Evolutionary conservation across 2,329 filamentous ascomycete species (phyloP).

Genomic region (Beauveria bassiana): DNA sequence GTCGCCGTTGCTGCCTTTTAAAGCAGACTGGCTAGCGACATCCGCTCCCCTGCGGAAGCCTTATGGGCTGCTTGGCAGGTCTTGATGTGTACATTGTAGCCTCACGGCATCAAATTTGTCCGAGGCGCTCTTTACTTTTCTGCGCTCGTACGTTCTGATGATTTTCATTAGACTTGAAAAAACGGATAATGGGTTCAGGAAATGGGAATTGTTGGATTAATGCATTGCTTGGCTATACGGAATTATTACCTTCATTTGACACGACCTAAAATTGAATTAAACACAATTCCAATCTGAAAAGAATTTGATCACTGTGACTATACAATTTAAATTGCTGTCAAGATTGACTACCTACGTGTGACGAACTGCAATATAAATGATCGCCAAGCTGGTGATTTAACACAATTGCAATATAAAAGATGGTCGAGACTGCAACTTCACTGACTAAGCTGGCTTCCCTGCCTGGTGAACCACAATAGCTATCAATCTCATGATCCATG

Average conservation of each 20-base stretch:
- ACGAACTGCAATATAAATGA: too few relatives aligned
- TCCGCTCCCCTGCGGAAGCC: not conserved
- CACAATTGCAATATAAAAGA: too few relatives aligned
- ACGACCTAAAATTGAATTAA: not conserved
- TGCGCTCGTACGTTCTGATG: not conserved
- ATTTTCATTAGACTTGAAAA: constrained; percentile 6
- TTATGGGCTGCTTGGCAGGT: not conserved
- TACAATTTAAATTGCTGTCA: too few relatives aligned
- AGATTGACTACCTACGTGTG: too few relatives aligned
- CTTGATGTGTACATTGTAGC: constrained; percentile 6
- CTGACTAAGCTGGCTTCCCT: too few relatives aligned
- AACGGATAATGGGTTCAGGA: not conserved
- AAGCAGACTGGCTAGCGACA: not conserved
- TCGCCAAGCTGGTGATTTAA: too few relatives aligned
- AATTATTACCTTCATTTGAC: constrained; percentile 12
- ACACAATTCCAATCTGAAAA: too few relatives aligned
- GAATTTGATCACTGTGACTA: too few relatives aligned
- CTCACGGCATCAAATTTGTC: not conserved
- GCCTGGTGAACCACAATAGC: too few relatives aligned
- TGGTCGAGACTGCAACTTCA: too few relatives aligned
- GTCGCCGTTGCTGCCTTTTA: constrained; percentile 25
- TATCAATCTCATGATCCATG: too few relatives aligned
- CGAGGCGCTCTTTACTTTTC: not conserved
- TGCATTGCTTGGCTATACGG: constrained; percentile 8
- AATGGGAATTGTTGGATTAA: constrained; percentile 1